Conservation (phyloP, 2,329 filamentous ascomycete genomes). For the Alternaria solani region DNA sequence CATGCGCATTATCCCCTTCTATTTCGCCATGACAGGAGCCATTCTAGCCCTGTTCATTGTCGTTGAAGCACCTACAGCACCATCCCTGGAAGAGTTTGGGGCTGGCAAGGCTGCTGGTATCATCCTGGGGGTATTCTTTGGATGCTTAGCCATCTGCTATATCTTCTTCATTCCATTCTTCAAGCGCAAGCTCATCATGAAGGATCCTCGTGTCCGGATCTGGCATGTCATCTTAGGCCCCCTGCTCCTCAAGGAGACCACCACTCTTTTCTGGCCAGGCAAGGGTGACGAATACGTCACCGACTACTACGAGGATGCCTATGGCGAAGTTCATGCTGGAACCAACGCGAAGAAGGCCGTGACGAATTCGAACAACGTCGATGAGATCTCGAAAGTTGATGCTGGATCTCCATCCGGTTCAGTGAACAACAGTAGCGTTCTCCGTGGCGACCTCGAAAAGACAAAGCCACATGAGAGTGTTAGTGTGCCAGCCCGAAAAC, state of each 20-base stretch:
- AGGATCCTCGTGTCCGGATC: constrained; percentile 36
- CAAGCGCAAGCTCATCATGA: constrained; percentile 36
- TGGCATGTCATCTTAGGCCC: constrained; percentile 49
- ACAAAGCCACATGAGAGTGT: constrained; percentile 11
- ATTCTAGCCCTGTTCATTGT: constrained; percentile 68
- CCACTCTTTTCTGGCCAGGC: constrained; percentile 53
- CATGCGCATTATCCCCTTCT: constrained; percentile 59
- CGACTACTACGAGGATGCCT: constrained; percentile 52
- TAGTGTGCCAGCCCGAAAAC: constrained; percentile 26
- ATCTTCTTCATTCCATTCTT: constrained; percentile 43
- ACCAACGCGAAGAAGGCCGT: constrained; percentile 13
- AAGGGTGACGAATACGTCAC: constrained; percentile 49
- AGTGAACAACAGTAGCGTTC: not conserved
- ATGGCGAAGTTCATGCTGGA: constrained; percentile 34
- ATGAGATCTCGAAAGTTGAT: constrained; percentile 11
- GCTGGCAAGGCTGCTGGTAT: constrained; percentile 41
- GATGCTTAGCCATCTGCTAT: constrained; percentile 31
- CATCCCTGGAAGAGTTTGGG: constrained; percentile 41
- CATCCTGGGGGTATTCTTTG: constrained; percentile 38
- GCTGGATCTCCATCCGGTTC: constrained; percentile 11
- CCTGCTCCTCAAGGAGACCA: constrained; percentile 50
- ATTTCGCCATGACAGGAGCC: constrained; percentile 58
- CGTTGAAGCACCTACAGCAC: constrained; percentile 52
- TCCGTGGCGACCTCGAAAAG: constrained; percentile 16
- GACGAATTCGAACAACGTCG: constrained; percentile 9